A percentile compares a stretch with the other conserved stretches of the same genome.
These are phyloP conservation scores for Lycium barbarum DNA, from an alignment of 257 asterid genomes.

Conservation along the genomic window DNA sequence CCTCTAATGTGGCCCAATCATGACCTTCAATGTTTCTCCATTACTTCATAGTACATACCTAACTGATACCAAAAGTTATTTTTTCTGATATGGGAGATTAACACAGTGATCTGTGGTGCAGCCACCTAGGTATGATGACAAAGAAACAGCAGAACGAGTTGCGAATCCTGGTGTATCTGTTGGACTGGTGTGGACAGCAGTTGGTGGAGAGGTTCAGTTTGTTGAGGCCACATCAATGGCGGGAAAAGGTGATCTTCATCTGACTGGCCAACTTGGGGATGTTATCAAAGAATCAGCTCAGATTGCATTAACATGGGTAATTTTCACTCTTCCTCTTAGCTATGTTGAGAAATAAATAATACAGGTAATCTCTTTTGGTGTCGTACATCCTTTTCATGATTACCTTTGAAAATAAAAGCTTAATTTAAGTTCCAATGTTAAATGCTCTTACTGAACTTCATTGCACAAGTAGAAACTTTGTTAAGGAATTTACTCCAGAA, in stretches of 20 bases:
- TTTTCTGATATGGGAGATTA: constrained; percentile 26
- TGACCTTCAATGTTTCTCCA: constrained; percentile 1
- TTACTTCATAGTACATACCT: constrained; percentile 33
- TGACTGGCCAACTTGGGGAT: constrained; percentile 98
- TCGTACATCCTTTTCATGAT: background rate
- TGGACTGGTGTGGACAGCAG: constrained; percentile 93
- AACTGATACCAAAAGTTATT: background rate
- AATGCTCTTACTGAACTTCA: constrained; percentile 5
- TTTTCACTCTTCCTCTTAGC: background rate
- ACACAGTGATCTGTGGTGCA: constrained; percentile 43
- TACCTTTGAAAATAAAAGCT: background rate
- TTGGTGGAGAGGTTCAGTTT: constrained; percentile 98
- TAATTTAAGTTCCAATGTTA: background rate
- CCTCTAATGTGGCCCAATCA: background rate
- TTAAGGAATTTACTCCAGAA: constrained; percentile 12
- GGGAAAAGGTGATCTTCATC: constrained; percentile 97
- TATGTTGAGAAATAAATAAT: constrained; percentile 1
- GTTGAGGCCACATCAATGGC: constrained; percentile 93
- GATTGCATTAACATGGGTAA: constrained; percentile 99
- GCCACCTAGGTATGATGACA: constrained; percentile 95
- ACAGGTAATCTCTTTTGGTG: background rate
- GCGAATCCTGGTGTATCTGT: constrained; percentile 93
- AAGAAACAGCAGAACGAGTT: constrained; percentile 89
- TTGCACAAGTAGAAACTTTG: constrained; percentile 18
- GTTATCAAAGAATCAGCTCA: constrained; percentile 98